A percentile compares a stretch with the other conserved stretches of the same genome.
These are phyloP conservation scores for Suillus occidentalis DNA, from an alignment of 768 basidiomycete genomes.

Conservation along the genomic window DNA sequence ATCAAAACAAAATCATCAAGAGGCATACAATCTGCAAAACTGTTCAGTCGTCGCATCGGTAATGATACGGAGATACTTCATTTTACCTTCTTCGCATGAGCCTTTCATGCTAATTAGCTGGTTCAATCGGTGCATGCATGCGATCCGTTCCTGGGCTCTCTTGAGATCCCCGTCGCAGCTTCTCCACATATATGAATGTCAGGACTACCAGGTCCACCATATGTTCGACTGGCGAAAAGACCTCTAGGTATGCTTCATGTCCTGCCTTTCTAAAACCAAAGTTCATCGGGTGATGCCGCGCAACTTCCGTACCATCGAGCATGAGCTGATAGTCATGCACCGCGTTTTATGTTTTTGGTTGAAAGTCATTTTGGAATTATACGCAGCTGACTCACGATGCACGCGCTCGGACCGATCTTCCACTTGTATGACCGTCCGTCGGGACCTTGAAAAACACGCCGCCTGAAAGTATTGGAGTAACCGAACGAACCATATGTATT, in stretches of 20 bases:
- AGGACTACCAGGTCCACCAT: constrained; percentile 31
- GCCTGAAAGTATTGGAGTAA: background rate
- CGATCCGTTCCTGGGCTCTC: constrained; percentile 6
- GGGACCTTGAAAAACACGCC: constrained; percentile 10
- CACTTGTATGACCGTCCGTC: constrained; percentile 10
- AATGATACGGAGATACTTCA: background rate
- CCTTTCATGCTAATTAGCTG: constrained; percentile 5
- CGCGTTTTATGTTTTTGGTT: background rate
- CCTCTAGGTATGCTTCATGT: constrained; percentile 24
- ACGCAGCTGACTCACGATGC: constrained; percentile 4
- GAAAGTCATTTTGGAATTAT: background rate
- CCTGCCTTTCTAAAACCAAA: background rate
- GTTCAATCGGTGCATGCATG: constrained; percentile 5
- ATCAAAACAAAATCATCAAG: background rate
- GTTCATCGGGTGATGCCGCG: background rate
- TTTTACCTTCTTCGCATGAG: background rate
- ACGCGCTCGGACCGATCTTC: constrained; percentile 6
- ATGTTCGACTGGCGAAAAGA: constrained; percentile 21
- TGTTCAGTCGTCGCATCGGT: too few relatives aligned
- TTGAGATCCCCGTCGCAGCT: constrained; percentile 18
- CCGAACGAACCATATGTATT: background rate
- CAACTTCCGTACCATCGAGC: background rate
- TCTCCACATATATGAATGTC: constrained; percentile 32
- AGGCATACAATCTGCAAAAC: background rate
- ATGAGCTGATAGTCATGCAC: background rate